Evolutionary conservation across 139 green algal genomes (phyloP), one percentile per base, ranked within the genome.

Genomic region (Coelastrella sp.): DNA sequence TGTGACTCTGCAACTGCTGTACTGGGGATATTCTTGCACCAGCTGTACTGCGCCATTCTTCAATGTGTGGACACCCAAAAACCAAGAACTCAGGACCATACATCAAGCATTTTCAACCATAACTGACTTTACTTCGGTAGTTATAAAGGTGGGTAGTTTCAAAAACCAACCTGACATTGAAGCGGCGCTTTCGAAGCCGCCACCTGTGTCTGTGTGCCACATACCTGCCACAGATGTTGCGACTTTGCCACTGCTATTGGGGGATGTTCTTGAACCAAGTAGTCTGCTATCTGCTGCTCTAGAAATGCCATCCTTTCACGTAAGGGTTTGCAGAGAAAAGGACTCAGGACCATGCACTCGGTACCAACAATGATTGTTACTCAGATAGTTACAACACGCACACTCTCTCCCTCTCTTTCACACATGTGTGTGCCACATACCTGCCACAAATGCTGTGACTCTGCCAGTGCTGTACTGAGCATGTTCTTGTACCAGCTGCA

Each of bases 1-100:
- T 47, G 6, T 71, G 73, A 85, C 93, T 90, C 61, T 20, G 5
- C 47, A 87, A 83, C 54, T 90, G 59, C 56, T 92, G 93, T 85
- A 85, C 5, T 22, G 4, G 7, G 76, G 76, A 58, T 83, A 54
- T 64, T 57, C 17, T 16, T 85, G 57, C 58, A 99, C 95, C 4
- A 99, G 85, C 11, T 95, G 90, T 0, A 99, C 91, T 0, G 97
- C 98, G n/a, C n/a, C n/a, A n/a, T n/a, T n/a, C n/a, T n/a, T n/a
- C n/a, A n/a, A n/a, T n/a, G n/a, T n/a, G n/a, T n/a, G n/a, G n/a
- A n/a, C n/a, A n/a, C n/a, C n/a, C n/a, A n/a, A n/a, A n/a, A n/a
- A n/a, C n/a, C n/a, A n/a, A n/a, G n/a, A n/a, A n/a, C n/a, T n/a
- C n/a, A n/a, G n/a, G n/a, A n/a, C n/a, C n/a, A n/a, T n/a, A n/a